Evolutionary conservation across 441 rosid genomes (phyloP), one percentile per base, ranked within the genome.

Genomic region (Jatropha multifida): DNA sequence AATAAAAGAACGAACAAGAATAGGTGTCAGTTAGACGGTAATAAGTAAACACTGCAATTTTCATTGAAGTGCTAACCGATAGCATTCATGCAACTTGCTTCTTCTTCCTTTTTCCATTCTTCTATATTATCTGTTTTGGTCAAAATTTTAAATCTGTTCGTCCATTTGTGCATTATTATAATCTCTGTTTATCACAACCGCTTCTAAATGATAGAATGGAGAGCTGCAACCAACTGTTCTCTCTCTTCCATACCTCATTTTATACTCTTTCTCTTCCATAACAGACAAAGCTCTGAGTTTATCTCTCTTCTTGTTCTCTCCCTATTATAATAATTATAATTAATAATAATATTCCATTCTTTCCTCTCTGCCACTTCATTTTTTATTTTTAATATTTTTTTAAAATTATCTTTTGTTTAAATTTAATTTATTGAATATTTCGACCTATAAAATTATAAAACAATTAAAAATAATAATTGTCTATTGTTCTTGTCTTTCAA

Each of bases 171-270:
- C 55, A 54, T 41, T 59, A 44, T 68, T 15, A 58, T n/a, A 52
- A 23, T 58, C 27, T n/a, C 4, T 64, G 26, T 42, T 63, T 65
- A 17, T 15, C 74, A 17, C 81, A 80, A 71, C 86, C 80, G 82
- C 86, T 83, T 76, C 71, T 64, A 64, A 60, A 3, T 71, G 46
- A 42, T 42, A 1, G 44, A 78, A 65, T 46, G 74, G 41, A 70
- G 27, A 42, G 59, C 55, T 15, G 40, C 54, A 12, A 52, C 80
- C 77, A 73, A 46, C 79, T 5, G n/a, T 38, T 56, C 68, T 44
- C 74, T 52, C 60, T 81, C 62, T 55, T 18, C 48, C 32, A 49
- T 37, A 5, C 42, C 4, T 17, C 49, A 20, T 55, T 40, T 40
- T 78, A 27, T 69, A 46, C 70, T 58, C 17, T 38, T 42, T 6